Percentiles rank a stretch among this genome's conserved stretches.
phyloP scores from a whole-genome alignment of 192 early-diverging fungal species.

The Phlyctochytrium arcticum region DNA sequence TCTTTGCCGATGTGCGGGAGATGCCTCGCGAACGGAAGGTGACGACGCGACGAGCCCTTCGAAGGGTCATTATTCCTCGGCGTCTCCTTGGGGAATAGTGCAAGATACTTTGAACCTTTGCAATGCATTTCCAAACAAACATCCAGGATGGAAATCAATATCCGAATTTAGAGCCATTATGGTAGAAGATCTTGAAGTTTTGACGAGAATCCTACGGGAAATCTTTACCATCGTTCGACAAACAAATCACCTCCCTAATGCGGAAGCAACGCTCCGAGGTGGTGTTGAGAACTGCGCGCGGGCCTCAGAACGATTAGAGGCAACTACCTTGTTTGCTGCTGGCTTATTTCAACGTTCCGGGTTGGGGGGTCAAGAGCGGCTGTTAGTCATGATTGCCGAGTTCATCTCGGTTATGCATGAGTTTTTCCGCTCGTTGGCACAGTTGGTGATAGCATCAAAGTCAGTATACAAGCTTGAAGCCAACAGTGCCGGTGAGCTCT shows the following conservation, averaged over 20 bases:
- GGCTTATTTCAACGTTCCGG: neutral
- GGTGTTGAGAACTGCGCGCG: neutral
- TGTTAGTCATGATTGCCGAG: neutral
- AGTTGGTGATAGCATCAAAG: neutral
- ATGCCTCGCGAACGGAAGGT: too few relatives aligned
- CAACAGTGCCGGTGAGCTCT: too few relatives aligned
- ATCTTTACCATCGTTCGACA: neutral
- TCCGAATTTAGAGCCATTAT: neutral
- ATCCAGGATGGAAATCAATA: neutral
- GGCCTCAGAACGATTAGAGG: neutral
- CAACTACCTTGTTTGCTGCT: neutral
- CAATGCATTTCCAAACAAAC: too few relatives aligned
- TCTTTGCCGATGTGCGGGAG: too few relatives aligned
- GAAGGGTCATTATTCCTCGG: too few relatives aligned
- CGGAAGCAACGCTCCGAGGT: neutral
- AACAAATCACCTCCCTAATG: neutral
- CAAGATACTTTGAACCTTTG: too few relatives aligned
- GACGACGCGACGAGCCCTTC: too few relatives aligned
- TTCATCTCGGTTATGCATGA: neutral
- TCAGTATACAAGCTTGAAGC: too few relatives aligned
- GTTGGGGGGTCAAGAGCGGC: neutral
- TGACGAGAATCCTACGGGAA: neutral
- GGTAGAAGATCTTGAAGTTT: neutral
- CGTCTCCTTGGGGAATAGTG: too few relatives aligned
- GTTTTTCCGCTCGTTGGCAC: neutral